Base-by-base conservation (phyloP, 2,329 filamentous ascomycete genomes). In the Aspergillus bombycis region DNA sequence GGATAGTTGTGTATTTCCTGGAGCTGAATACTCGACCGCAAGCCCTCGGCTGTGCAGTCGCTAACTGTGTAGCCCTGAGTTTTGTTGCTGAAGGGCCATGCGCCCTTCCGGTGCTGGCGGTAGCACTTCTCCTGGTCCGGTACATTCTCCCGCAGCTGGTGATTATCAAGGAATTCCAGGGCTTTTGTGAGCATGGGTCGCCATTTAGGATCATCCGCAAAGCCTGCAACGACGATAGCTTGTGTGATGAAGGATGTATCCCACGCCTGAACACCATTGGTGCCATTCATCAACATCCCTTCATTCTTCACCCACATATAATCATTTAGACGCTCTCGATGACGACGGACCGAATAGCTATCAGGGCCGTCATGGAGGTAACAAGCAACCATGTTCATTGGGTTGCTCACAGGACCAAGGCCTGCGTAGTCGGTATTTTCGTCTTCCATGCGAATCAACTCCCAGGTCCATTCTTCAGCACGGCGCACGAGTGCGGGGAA, bases 231-330 rank as follows among this genome's bases (percentile, higher is more conserved):
- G 58, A 92, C 86, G 7, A 92, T 87, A 0, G 92, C 90, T 77
- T 97, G 93, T 38, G 97, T 92, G 21, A 90, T 81, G 74, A 98
- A 98, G 0, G 93, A 86, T 0, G 95, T 99, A 75, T 99, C 95
- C 95, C 95, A 99, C 67, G 89, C 91, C 78, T 99, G 95, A 1
- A 98, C 94, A n/a, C 95, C 95, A 70, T 99, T 98, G 10, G 95
- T 99, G 43, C 95, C 95, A 71, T 97, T 97, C 79, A 90, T 90
- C 55, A 98, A 84, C 92, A 99, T 93, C 7, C 95, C 95, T 75
- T 97, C 94, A 38, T 89, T 78, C 67, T 96, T 97, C 57, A 99
- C 84, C 94, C 95, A 99, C 34, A 99, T 78, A 65, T 90, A 96
- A 72, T 99, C 95, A 50, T 92, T 85, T 14, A 97, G 78, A 4